Evolutionary conservation across 192 early-diverging fungal genomes (phyloP).

Genomic region (Pilobolus umbonatus): DNA sequence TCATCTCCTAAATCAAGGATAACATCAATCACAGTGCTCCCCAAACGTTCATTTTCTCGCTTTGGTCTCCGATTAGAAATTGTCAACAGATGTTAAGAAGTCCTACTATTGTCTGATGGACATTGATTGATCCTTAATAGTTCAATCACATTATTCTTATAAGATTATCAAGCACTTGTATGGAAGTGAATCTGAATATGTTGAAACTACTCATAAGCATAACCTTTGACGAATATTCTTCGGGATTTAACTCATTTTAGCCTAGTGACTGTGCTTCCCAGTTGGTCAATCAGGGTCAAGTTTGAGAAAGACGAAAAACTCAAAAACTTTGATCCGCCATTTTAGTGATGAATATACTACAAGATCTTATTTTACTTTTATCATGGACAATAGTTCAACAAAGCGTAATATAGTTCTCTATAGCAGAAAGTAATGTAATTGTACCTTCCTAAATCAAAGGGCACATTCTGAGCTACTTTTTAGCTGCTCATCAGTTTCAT

Average conservation of each 20-base stretch:
- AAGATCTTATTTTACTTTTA: not conserved
- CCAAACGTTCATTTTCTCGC: no score
- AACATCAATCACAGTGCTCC: no score
- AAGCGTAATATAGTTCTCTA: not conserved
- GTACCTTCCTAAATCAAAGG: not conserved
- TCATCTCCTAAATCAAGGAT: no score
- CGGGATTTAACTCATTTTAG: not conserved
- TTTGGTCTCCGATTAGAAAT: no score
- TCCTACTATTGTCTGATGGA: no score
- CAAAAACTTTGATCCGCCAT: not conserved
- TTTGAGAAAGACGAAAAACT: slow-evolving; percentile 1
- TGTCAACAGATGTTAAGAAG: no score
- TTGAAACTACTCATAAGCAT: not conserved
- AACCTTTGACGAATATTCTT: slow-evolving; percentile 3
- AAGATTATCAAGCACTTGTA: no score
- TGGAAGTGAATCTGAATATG: no score
- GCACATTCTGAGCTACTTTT: not conserved
- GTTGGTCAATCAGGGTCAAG: not conserved
- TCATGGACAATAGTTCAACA: not conserved
- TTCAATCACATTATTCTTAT: no score
- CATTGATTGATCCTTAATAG: no score
- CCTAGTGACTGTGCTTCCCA: not conserved
- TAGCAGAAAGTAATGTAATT: not conserved
- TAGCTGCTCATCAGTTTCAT: not conserved
- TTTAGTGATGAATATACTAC: not conserved